These are phyloP conservation scores for Hypoxylon sp. DNA, from an alignment of 2,329 filamentous ascomycete genomes.

Conservation along the genomic window DNA sequence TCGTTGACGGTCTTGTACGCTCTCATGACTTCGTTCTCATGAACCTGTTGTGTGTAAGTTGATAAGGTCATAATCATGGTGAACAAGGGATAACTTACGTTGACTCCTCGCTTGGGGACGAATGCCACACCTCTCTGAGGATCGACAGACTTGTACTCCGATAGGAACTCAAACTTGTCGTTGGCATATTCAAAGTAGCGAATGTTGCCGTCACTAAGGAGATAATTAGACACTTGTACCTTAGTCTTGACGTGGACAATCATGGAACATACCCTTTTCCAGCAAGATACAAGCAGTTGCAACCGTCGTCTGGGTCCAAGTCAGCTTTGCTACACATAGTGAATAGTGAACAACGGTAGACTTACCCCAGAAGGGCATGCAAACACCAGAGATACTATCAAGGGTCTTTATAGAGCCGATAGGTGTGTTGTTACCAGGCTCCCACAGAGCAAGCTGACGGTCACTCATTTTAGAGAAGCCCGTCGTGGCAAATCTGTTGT, in stretches of 20 bases:
- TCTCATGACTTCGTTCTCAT: conserved; percentile 95
- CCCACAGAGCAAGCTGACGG: conserved; percentile 94
- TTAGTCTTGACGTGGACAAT: conserved; percentile 1
- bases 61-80: background rate
- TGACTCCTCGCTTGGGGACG: conserved; percentile 92
- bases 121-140: conserved; percentile 95
- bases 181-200: conserved; percentile 99
- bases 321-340: conserved; percentile 32
- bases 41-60: conserved; percentile 61
- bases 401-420: conserved; percentile 90
- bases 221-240: conserved; percentile 31
- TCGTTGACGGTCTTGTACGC: conserved; percentile 98
- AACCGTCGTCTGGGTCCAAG: conserved; percentile 74
- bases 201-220: conserved; percentile 88
- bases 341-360: background rate
- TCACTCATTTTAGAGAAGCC: conserved; percentile 99
- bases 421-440: conserved; percentile 84
- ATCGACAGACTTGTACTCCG: conserved; percentile 96
- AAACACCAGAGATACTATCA: conserved; percentile 95
- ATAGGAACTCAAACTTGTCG: conserved; percentile 97
- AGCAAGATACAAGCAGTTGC: conserved; percentile 92
- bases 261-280: conserved; percentile 81
- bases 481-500: conserved; percentile 93
- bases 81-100: conserved; percentile 60
- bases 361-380: conserved; percentile 97